Percentiles rank a stretch among this genome's conserved stretches.
Conservation (phyloP, 1,139 yeast species). For the Kodamaea derodonti region DNA sequence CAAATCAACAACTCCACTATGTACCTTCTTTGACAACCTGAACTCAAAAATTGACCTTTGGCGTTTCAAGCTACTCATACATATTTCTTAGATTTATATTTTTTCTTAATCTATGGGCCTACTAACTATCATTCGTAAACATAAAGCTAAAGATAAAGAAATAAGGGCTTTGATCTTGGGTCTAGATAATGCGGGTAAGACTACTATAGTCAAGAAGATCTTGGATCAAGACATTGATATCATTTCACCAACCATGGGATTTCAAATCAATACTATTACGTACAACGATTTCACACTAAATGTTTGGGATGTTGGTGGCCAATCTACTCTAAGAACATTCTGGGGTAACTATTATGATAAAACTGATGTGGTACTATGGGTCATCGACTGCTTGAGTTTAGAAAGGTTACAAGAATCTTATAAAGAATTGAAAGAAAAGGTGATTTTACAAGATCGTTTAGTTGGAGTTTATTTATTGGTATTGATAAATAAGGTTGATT, state of each 20-base stretch:
- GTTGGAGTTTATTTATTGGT: constrained; percentile 61
- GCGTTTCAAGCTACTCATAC: constrained; percentile 9
- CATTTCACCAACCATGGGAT: constrained; percentile 53
- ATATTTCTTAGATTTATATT: no score
- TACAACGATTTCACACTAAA: constrained; percentile 34
- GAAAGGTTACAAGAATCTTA: constrained; percentile 65
- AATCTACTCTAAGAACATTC: constrained; percentile 68
- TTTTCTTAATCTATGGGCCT: no score
- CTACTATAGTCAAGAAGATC: constrained; percentile 69
- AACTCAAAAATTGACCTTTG: constrained; percentile 16
- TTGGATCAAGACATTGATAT: constrained; percentile 43
- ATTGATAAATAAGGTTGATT: constrained; percentile 56
- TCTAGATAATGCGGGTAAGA: constrained; percentile 86
- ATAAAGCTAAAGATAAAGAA: constrained; percentile 75
- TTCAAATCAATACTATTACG: constrained; percentile 43
- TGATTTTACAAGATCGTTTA: constrained; percentile 64
- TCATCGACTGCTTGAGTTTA: constrained; percentile 66
- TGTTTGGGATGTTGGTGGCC: constrained; percentile 91
- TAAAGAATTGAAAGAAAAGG: constrained; percentile 54
- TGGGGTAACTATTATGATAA: constrained; percentile 91
- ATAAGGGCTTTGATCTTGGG: constrained; percentile 74
- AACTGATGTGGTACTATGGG: constrained; percentile 87
- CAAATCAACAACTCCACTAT: constrained; percentile 9
- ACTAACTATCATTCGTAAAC: constrained; percentile 74
- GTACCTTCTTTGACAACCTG: constrained; percentile 6